These are phyloP conservation scores for Luffa aegyptiaca DNA, from an alignment of 306 rosid species.

Conservation along the genomic window DNA sequence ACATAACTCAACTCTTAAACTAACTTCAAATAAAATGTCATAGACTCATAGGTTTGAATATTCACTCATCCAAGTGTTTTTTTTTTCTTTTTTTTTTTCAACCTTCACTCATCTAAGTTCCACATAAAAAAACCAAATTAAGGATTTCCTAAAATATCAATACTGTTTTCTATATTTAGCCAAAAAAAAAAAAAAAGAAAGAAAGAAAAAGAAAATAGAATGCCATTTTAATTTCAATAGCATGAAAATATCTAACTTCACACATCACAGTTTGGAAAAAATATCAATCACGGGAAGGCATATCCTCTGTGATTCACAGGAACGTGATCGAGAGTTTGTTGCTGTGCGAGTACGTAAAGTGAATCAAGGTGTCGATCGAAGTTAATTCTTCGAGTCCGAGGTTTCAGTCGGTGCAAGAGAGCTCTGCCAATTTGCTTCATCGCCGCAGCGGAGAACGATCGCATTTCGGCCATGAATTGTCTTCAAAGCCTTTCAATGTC, in stretches of 20 bases:
- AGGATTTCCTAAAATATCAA: too few species aligned
- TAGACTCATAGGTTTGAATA: too few species aligned
- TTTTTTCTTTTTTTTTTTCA: too few species aligned
- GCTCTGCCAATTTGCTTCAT: neutral
- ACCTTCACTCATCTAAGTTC: too few species aligned
- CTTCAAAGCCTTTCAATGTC: constrained; percentile 56
- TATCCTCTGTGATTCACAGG: neutral
- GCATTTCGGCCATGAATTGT: constrained; percentile 39
- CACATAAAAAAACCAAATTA: too few species aligned
- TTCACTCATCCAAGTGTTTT: too few species aligned
- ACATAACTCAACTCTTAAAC: too few species aligned
- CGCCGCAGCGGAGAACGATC: neutral
- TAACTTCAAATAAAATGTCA: too few species aligned
- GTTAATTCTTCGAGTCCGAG: neutral
- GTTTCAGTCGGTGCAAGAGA: neutral
- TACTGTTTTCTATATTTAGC: too few species aligned
- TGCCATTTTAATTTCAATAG: neutral
- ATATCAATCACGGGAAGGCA: neutral
- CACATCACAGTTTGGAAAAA: neutral
- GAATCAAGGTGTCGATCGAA: neutral
- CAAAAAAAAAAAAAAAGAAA: too few species aligned
- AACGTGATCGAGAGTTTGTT: neutral
- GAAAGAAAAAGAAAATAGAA: too few species aligned
- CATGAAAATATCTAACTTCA: neutral
- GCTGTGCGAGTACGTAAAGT: neutral